Evolutionary conservation across 1,139 yeast species (phyloP).

Genomic region (Magnusiomyces magnusii): DNA sequence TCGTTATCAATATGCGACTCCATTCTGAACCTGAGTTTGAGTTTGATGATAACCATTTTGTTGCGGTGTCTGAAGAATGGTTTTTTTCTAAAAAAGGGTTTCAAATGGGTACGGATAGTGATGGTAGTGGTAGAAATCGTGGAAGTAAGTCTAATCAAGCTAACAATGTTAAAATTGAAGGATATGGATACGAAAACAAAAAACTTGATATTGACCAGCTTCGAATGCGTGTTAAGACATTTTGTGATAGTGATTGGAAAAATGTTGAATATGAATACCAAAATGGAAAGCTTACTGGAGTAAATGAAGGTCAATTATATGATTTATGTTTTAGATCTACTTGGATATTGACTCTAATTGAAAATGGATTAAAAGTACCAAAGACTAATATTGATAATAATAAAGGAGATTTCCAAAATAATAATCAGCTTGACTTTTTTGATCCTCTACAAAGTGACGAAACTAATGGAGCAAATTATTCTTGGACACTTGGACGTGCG

Average conservation of each 20-base stretch:
- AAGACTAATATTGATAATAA: conserved; percentile 22
- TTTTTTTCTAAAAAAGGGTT: conserved; percentile 52
- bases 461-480: conserved; percentile 56
- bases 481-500: conserved; percentile 85
- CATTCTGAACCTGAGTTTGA: conserved; percentile 59
- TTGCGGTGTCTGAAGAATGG: conserved; percentile 82
- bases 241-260: conserved; percentile 42
- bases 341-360: conserved; percentile 65
- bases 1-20: conserved; percentile 32
- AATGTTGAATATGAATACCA: conserved; percentile 16
- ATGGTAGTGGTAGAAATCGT: too few species aligned
- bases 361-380: conserved; percentile 69
- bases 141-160: too few species aligned
- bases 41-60: conserved; percentile 56
- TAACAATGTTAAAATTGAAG: too few species aligned
- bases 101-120: too few species aligned
- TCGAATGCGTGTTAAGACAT: conserved; percentile 39
- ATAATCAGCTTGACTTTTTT: conserved; percentile 25
- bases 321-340: conserved; percentile 59
- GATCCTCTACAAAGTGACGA: conserved; percentile 52
- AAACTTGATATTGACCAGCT: conserved; percentile 35
- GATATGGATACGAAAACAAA: too few species aligned
- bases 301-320: conserved; percentile 40
- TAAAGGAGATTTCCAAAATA: conserved; percentile 4
- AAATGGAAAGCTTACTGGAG: conserved; percentile 27